Conservation (phyloP, 345 rosid genomes). For the Cochlearia excelsa region DNA sequence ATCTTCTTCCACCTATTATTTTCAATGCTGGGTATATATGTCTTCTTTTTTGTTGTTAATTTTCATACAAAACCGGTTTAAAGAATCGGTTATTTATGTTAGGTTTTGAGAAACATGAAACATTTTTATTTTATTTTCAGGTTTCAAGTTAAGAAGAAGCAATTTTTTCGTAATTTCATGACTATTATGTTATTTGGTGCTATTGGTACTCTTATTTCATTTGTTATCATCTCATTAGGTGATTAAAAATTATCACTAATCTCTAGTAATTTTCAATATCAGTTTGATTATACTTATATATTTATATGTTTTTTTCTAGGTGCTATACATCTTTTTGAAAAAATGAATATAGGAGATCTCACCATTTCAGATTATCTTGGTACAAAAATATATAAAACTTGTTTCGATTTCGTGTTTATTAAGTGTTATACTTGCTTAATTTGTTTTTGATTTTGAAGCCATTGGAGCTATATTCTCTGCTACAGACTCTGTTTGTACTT, state of each 20-base stretch:
- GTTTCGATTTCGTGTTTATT: conserved; percentile 15
- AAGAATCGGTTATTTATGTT: neutral
- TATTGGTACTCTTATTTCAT: conserved; percentile 89
- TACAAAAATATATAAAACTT: conserved; percentile 27
- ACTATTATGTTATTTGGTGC: conserved; percentile 94
- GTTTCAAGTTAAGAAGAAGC: conserved; percentile 99
- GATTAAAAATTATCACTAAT: conserved; percentile 14
- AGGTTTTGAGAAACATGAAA: conserved; percentile 7
- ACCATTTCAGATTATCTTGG: conserved; percentile 80
- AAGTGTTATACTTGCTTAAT: neutral
- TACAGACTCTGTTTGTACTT: conserved; percentile 96
- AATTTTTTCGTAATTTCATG: conserved; percentile 93
- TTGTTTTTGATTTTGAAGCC: conserved; percentile 47
- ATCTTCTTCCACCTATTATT: conserved; percentile 96
- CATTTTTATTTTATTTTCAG: conserved; percentile 34
- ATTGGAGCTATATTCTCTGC: conserved; percentile 98
- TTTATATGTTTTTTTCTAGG: conserved; percentile 39
- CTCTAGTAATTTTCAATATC: neutral
- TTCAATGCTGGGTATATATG: conserved; percentile 86
- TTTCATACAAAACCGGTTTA: neutral
- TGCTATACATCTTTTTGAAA: conserved; percentile 68
- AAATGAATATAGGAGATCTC: conserved; percentile 61
- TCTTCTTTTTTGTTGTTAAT: no score
- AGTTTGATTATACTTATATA: conserved; percentile 10
- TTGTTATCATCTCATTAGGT: conserved; percentile 75